These are phyloP conservation scores for Pseudogymnoascus sp. DNA, from an alignment of 2,329 filamentous ascomycete species.

Conservation along the genomic window DNA sequence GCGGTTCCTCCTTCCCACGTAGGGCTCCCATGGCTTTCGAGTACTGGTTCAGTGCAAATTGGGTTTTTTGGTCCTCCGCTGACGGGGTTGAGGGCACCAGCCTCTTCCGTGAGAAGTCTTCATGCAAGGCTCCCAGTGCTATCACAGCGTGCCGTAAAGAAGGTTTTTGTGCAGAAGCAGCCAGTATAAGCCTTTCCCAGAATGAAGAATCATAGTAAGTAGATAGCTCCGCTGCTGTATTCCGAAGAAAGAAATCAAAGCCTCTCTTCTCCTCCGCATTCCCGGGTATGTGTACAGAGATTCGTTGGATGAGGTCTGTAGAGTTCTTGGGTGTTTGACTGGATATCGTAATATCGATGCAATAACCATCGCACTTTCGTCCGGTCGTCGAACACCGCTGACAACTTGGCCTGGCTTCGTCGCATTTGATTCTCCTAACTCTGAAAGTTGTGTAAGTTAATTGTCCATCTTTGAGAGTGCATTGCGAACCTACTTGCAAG, in stretches of 20 bases:
- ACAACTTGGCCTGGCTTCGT: conserved; percentile 47
- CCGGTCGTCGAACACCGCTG: conserved; percentile 34
- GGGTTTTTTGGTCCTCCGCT: conserved; percentile 9
- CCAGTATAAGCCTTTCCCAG: conserved; percentile 23
- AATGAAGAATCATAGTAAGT: conserved; percentile 23
- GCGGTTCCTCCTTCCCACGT: conserved; percentile 19
- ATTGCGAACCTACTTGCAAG: conserved; percentile 19
- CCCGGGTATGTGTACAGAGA: conserved; percentile 18
- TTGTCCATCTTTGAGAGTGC: conserved; percentile 11
- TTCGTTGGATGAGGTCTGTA: conserved; percentile 16
- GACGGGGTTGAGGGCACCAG: conserved; percentile 10
- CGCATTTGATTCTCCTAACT: conserved; percentile 50
- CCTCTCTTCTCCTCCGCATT: conserved; percentile 20
- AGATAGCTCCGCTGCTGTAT: conserved; percentile 23
- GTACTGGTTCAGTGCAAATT: conserved; percentile 24
- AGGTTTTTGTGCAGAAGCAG: conserved; percentile 20
- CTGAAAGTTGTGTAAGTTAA: conserved; percentile 26
- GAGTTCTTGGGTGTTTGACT: conserved; percentile 11
- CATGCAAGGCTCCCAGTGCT: conserved; percentile 24
- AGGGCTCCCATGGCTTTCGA: conserved; percentile 24
- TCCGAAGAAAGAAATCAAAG: conserved; percentile 22
- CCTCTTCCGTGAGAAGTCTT: conserved; percentile 20
- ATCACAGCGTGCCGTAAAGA: conserved; percentile 25
- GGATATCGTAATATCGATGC: conserved; percentile 24
- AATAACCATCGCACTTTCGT: too few relatives aligned